A percentile compares a stretch with the other conserved stretches of the same genome.
Conservation (phyloP, 768 basidiomycete genomes). For the Boletus vermiculosoides region DNA sequence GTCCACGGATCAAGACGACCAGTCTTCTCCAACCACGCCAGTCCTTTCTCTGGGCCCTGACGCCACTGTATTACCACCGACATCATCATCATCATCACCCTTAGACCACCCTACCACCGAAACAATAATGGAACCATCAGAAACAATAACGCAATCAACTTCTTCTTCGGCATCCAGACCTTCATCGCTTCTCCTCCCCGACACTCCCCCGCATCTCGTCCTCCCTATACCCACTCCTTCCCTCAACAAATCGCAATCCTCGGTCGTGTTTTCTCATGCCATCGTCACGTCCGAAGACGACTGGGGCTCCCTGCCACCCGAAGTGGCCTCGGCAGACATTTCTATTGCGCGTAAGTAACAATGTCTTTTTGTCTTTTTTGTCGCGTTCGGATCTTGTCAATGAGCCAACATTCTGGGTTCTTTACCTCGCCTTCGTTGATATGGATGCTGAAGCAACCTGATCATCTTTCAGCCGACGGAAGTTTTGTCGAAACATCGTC, state of each 20-base stretch:
- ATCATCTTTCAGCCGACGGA: conserved; percentile 55
- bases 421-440: background rate
- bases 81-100: conserved; percentile 16
- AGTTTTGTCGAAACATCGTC: conserved; percentile 81
- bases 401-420: background rate
- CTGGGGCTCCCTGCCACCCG: conserved; percentile 45
- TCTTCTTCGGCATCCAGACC: conserved; percentile 19
- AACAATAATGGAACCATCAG: conserved; percentile 20
- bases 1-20: conserved; percentile 26
- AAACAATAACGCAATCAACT: conserved; percentile 13
- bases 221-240: conserved; percentile 43
- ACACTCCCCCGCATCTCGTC: conserved; percentile 33
- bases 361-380: background rate
- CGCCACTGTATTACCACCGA: conserved; percentile 26
- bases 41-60: conserved; percentile 15
- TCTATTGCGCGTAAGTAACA: conserved; percentile 54
- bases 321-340: conserved; percentile 56
- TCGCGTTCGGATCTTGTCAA: conserved; percentile 8
- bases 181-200: conserved; percentile 18
- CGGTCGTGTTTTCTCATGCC: conserved; percentile 47
- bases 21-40: conserved; percentile 14
- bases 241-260: conserved; percentile 40
- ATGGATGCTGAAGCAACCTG: conserved; percentile 5
- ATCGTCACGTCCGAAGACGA: conserved; percentile 34
- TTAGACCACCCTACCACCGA: conserved; percentile 26